A percentile compares a stretch with the other conserved stretches of the same genome.
Conservation (phyloP, 805 yeast species). For the Peterozyma toletana region DNA sequence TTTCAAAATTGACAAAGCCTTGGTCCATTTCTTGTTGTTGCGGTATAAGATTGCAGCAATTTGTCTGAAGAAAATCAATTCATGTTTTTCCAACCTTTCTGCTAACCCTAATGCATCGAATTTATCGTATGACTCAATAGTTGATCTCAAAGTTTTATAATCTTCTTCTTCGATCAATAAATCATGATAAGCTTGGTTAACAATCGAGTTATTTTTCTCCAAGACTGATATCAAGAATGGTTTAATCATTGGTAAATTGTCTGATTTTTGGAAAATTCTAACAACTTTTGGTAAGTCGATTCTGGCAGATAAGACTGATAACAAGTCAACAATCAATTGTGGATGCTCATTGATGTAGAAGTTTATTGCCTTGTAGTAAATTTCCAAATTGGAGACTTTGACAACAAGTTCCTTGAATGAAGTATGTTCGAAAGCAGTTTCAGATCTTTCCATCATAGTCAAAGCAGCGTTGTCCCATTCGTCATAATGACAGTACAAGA, state of each 20-base stretch:
- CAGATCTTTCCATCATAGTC: slow-evolving; percentile 92
- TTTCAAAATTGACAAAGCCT: slow-evolving; percentile 83
- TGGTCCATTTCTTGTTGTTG: slow-evolving; percentile 88
- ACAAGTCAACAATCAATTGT: slow-evolving; percentile 76
- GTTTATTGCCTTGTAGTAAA: slow-evolving; percentile 94
- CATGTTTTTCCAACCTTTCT: slow-evolving; percentile 86
- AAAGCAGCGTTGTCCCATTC: slow-evolving; percentile 99
- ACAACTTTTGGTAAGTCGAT: slow-evolving; percentile 93
- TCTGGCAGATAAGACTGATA: slow-evolving; percentile 79
- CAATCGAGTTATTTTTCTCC: slow-evolving; percentile 83
- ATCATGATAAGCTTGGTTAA: slow-evolving; percentile 93
- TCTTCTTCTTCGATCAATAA: slow-evolving; percentile 95
- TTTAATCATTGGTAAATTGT: slow-evolving; percentile 92
- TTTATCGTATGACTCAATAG: slow-evolving; percentile 84
- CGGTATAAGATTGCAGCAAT: slow-evolving; percentile 92
- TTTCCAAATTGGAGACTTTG: slow-evolving; percentile 92
- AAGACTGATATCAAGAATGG: slow-evolving; percentile 90
- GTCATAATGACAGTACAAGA: slow-evolving; percentile 95
- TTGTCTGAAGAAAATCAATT: slow-evolving; percentile 87
- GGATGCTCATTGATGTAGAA: slow-evolving; percentile 93
- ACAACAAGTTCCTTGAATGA: slow-evolving; percentile 93
- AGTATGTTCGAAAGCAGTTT: slow-evolving; percentile 86
- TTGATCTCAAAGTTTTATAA: slow-evolving; percentile 78
- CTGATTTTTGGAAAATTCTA: slow-evolving; percentile 88
- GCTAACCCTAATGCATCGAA: slow-evolving; percentile 92